Base-by-base conservation (phyloP, 345 rosid genomes). In the Adansonia digitata region DNA sequence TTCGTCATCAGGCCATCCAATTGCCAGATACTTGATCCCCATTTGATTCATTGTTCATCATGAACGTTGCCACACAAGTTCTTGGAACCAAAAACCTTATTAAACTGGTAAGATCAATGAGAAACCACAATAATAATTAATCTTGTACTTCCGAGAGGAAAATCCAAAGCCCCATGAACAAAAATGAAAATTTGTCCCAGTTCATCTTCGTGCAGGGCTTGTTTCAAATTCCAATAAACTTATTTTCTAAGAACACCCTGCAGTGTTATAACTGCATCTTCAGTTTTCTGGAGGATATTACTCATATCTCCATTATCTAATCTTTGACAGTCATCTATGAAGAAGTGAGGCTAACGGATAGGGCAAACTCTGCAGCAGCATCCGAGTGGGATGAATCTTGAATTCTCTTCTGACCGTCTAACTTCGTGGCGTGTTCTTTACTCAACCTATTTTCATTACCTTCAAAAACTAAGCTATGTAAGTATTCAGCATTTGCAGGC, bases 401-500 rank as follows among this genome's bases (percentile, higher is more conserved):
- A 86, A 88, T 79, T 63, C 76, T 75, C 67, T 73, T 59, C 31
- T 60, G 61, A 43, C 68, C 80, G 64, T 74, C 62, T 20, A 59
- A 52, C 72, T 7, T 31, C 40, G 29, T 56, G 57, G 51, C 57
- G 13, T 48, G 67, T 48, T 74, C 79, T 42, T 20, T 51, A 42
- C 65, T 52, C 63, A 37, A 46, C 75, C 57, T 66, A 3, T 77
- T 82, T 52, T 67, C 79, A 65, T 78, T 80, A 69, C 74, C 61
- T 74, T 77, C 84, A 40, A 85, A 82, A 48, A 85, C 95, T 80
- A 94, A 76, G 79, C 87, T 81, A 18, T 77, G 88, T 57, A 91
- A 80, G 81, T 91, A 94, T 71, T 88, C 85, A 62, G 91, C 88
- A 85, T 90, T 94, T 52, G 87, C 92, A 63, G 87, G 80, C 43